Evolutionary conservation across 148 eudicot genomes (phyloP), one percentile per base, ranked within the genome.

Genomic region (Pharnaceum exiguum): DNA sequence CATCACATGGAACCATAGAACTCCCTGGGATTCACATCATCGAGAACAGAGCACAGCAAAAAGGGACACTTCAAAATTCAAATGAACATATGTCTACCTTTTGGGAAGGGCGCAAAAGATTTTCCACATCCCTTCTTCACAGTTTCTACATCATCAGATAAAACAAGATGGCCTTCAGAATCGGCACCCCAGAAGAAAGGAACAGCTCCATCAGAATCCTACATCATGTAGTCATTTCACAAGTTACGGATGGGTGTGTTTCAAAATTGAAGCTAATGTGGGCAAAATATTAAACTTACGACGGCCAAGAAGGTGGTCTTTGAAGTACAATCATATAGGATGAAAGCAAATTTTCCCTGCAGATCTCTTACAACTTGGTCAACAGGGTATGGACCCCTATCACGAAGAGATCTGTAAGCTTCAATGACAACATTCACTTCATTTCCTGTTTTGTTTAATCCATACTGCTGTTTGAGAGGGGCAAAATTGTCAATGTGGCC

Each of bases 121-220:
- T 88, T 88, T 11, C 89, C 83, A 59, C 96, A 88, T 40, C 88
- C 90, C 67, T 85, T 75, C 85, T 84, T 91, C 30, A 79, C 73
- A 57, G 69, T 65, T 1, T 83, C 96, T 25, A 46, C 69, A 64
- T 83, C 89, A 72, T 77, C 82, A 11, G 88, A 77, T 24, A 93
- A 57, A 46, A 93, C 98, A 61, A 93, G 83, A 42, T 83, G 71
- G 31, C 80, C 95, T 58, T 93, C 95, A 43, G 88, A 73, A 73
- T 88, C 96, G 21, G 88, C 72, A 43, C 98, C 98, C 98, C 98
- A 93, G 76, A 74, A 93, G 69, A 88, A 88, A 22, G 98, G 95
- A 25, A 93, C 84, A 76, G 83, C 77, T 38, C 88, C 98, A 72
- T 83, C 96, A 75, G 76, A 75, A 80, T 91, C 98, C 98, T 88